phyloP scores from a whole-genome alignment of 164 flowering plant genomes.

The Macadamia integrifolia region DNA sequence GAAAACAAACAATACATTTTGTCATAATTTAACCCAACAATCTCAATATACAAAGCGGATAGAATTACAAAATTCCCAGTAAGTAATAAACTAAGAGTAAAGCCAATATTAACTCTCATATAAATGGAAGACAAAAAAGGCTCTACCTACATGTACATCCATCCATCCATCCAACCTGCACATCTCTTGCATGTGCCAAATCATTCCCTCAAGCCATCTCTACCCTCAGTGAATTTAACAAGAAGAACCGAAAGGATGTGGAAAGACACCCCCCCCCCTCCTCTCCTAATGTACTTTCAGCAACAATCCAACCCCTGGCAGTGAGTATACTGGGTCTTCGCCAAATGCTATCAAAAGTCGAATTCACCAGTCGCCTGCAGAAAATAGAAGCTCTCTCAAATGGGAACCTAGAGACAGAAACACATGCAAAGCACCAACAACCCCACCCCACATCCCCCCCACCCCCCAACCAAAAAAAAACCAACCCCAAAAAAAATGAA shows the following conservation, averaged over 20 bases:
- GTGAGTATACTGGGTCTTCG: background rate
- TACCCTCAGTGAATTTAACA: conserved; percentile 10
- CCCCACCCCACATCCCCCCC: no score
- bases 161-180: conserved; percentile 26
- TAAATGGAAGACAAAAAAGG: conserved; percentile 18
- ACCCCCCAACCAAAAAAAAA: background rate
- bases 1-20: background rate
- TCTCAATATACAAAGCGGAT: conserved; percentile 11
- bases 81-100: conserved; percentile 10
- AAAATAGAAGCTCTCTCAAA: background rate
- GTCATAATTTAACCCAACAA: conserved; percentile 9
- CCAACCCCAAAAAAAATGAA: no score
- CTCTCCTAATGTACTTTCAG: conserved; percentile 4
- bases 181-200: conserved; percentile 15
- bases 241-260: conserved; percentile 16
- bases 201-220: conserved; percentile 15
- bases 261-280: background rate
- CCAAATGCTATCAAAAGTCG: conserved; percentile 49
- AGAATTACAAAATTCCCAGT: conserved; percentile 21
- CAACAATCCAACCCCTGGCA: conserved; percentile 1
- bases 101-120: conserved; percentile 16
- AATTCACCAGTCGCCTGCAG: conserved; percentile 85
- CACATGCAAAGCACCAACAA: background rate
- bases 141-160: conserved; percentile 43
- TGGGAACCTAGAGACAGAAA: background rate